phyloP scores from a whole-genome alignment of 148 eudicot genomes.

The Nyssa sinensis region DNA sequence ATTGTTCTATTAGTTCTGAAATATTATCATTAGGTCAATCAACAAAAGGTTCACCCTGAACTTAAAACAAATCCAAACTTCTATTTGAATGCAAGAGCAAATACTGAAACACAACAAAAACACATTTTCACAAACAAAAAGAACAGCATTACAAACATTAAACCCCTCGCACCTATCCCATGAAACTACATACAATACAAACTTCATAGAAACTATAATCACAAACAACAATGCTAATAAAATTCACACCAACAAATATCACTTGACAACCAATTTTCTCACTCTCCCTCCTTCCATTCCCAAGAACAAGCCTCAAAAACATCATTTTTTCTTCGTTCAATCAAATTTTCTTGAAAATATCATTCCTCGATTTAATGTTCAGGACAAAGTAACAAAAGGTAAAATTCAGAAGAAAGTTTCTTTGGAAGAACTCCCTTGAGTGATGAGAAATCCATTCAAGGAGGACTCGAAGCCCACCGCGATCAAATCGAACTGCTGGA shows the following conservation, averaged over 20 bases:
- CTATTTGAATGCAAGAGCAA: neutral
- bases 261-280: neutral
- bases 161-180: neutral
- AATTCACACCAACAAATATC: neutral
- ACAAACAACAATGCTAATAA: neutral
- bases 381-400: neutral
- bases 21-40: neutral
- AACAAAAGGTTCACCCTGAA: neutral
- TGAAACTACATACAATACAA: neutral
- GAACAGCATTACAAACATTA: neutral
- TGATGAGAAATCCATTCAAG: neutral
- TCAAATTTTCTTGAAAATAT: neutral
- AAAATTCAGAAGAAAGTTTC: neutral
- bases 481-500: constrained; percentile 32
- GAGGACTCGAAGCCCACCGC: constrained; percentile 3
- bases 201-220: neutral
- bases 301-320: neutral
- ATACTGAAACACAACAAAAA: neutral
- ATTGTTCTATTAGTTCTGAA: neutral
- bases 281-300: neutral
- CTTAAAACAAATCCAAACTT: too few relatives aligned
- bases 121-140: neutral
- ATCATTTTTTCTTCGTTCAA: neutral
- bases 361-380: neutral
- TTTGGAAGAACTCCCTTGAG: neutral